Conservation (phyloP, 768 basidiomycete species). For the Leccinum uliginosum region DNA sequence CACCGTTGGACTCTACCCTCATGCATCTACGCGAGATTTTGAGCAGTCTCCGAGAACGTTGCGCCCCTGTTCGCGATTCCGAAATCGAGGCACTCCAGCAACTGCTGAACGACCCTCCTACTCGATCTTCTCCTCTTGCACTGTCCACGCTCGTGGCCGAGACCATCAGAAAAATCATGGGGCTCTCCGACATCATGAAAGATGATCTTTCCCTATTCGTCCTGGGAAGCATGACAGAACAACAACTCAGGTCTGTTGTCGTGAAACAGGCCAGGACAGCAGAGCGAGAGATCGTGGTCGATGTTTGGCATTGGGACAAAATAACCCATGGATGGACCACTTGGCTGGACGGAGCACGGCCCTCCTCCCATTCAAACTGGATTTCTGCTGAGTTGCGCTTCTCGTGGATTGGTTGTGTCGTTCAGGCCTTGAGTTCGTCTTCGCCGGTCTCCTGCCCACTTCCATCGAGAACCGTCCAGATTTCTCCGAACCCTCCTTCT, state of each 20-base stretch:
- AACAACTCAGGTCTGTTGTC: conserved; percentile 48
- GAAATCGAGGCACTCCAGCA: conserved; percentile 44
- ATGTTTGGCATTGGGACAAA: conserved; percentile 41
- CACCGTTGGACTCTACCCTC: conserved; percentile 57
- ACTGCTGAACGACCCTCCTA: conserved; percentile 28
- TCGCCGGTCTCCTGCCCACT: conserved; percentile 35
- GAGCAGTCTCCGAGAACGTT: conserved; percentile 49
- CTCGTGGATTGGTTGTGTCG: conserved; percentile 46
- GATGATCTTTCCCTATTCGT: conserved; percentile 63
- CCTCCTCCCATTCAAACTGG: conserved; percentile 6
- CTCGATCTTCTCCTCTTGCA: conserved; percentile 12
- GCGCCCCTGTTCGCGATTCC: conserved; percentile 62
- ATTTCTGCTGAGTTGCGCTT: conserved; percentile 15
- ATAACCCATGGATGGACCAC: conserved; percentile 20
- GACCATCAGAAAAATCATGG: conserved; percentile 44
- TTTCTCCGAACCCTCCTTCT: conserved; percentile 3
- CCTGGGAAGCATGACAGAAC: conserved; percentile 62
- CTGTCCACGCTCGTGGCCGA: conserved; percentile 49
- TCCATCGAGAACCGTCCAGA: conserved; percentile 21
- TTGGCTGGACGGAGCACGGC: conserved; percentile 18
- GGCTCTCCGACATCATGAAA: conserved; percentile 61
- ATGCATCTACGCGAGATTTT: conserved; percentile 53
- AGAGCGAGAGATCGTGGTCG: conserved; percentile 52
- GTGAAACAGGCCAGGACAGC: conserved; percentile 47
- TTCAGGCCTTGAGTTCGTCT: conserved; percentile 43